Conservation (phyloP, 345 rosid species). For the Salix viminalis region DNA sequence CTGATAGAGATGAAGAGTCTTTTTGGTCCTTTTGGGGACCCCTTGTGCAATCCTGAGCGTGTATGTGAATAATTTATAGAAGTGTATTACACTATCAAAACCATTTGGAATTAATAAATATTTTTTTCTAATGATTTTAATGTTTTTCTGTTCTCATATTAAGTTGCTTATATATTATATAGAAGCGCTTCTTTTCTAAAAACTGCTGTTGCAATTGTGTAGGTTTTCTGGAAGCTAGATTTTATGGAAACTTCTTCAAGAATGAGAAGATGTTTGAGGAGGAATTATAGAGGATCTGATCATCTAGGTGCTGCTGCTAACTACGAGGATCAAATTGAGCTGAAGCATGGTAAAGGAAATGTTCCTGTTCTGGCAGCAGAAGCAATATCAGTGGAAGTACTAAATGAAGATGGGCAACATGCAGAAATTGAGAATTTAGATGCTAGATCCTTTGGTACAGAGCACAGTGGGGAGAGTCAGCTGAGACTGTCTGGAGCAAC, state of each 20-base stretch:
- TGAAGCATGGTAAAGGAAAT: constrained; percentile 39
- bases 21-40: constrained; percentile 68
- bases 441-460: constrained; percentile 39
- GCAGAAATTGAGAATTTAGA: constrained; percentile 55
- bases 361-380: constrained; percentile 79
- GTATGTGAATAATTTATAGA: constrained; percentile 33
- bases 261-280: constrained; percentile 87
- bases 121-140: constrained; percentile 2
- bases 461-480: constrained; percentile 40
- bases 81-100: neutral
- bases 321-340: constrained; percentile 57
- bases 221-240: constrained; percentile 98
- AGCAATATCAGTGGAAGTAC: constrained; percentile 68
- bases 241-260: constrained; percentile 91
- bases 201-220: constrained; percentile 16
- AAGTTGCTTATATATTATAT: constrained; percentile 1
- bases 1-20: constrained; percentile 82
- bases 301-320: constrained; percentile 95
- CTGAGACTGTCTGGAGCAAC: constrained; percentile 41
- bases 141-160: neutral
- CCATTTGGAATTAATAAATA: neutral
- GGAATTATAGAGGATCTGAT: constrained; percentile 73
- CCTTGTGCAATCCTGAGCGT: constrained; percentile 51
- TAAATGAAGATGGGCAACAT: constrained; percentile 80
- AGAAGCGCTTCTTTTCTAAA: constrained; percentile 6